Evolutionary conservation across 1,284 basidiomycete species (phyloP), one percentile per base, ranked within the genome.

Genomic region (Ceratobasidium sp.): DNA sequence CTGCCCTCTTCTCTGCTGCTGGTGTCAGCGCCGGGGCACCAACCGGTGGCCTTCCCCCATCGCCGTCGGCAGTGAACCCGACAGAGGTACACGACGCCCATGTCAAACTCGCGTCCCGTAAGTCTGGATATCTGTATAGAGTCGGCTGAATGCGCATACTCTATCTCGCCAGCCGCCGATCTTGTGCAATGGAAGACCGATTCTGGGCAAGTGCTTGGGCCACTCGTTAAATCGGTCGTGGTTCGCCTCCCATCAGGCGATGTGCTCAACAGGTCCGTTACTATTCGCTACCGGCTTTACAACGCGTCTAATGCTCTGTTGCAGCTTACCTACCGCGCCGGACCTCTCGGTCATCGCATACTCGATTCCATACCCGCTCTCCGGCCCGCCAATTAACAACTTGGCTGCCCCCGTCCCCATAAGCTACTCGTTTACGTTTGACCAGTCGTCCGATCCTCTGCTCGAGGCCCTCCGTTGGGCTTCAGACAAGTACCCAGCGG

Each of bases 21-120:
- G 32, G 32, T 23, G 50, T 67, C n/a, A 48, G 64, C 4, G 64
- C 64, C 5, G 64, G 64, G 6, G 64, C 64, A 91, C 78, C 89
- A 87, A 4, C 64, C 50, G 64, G 48, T 14, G 64, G 64, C 1
- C 75, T 90, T 1, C 85, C 88, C 6, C 86, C 88, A n/a, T 90
- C 88, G 73, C 90, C 91, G 2, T 88, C 84, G 76, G 83, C 86
- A 14, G 82, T 91, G 62, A 84, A 87, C 75, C 92, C 92, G 0
- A 80, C 82, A 23, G 80, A 80, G n/a, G 82, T 93, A 73, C 81
- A 91, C 75, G 92, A 93, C 78, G 86, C 89, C 12, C 85, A 89
- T 79, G 84, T 91, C 72, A 79, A 85, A 59, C 45, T 60, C 18
- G 72, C 57, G 34, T 55, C 67, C 32, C 53, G 39, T 45, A 58